These are phyloP conservation scores for Thelonectria discophora DNA, from an alignment of 2,329 filamentous ascomycete genomes.

Conservation along the genomic window DNA sequence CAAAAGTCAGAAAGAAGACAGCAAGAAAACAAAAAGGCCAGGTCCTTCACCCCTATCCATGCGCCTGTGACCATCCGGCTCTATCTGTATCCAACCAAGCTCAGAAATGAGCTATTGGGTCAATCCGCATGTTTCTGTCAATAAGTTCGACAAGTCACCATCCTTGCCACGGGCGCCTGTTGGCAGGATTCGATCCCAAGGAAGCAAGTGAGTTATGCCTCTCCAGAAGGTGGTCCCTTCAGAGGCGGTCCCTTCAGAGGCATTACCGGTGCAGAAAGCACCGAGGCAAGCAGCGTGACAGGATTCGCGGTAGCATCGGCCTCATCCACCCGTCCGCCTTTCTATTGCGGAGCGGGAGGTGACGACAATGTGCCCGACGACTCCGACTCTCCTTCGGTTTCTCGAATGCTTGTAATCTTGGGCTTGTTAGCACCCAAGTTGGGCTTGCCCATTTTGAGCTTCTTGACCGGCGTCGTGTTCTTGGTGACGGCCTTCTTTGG, in stretches of 20 bases:
- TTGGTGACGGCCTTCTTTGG: constrained; percentile 50
- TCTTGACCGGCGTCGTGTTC: constrained; percentile 53
- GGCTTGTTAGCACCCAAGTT: constrained; percentile 58
- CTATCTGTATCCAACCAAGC: constrained; percentile 42
- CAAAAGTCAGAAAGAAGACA: neutral
- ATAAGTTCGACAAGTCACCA: neutral
- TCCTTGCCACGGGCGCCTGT: neutral
- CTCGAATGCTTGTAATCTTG: constrained; percentile 54
- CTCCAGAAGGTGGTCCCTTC: no score
- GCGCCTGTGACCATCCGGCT: constrained; percentile 28
- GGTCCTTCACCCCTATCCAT: constrained; percentile 14
- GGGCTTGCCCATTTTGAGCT: constrained; percentile 57
- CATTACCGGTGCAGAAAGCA: neutral
- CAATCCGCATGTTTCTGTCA: constrained; percentile 12
- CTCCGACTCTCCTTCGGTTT: constrained; percentile 63
- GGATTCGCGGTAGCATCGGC: neutral
- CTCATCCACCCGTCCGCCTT: neutral
- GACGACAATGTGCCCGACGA: constrained; percentile 66
- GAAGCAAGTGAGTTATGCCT: no score
- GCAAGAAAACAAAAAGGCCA: neutral
- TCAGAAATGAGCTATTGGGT: constrained; percentile 11
- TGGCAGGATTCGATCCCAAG: no score
- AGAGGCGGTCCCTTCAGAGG: no score
- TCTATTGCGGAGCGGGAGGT: constrained; percentile 49
- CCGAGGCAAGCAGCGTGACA: neutral